Evolutionary conservation across 2,329 filamentous ascomycete species (phyloP), one percentile per base, ranked within the genome.

Genomic region (Triangularia verruculosa): DNA sequence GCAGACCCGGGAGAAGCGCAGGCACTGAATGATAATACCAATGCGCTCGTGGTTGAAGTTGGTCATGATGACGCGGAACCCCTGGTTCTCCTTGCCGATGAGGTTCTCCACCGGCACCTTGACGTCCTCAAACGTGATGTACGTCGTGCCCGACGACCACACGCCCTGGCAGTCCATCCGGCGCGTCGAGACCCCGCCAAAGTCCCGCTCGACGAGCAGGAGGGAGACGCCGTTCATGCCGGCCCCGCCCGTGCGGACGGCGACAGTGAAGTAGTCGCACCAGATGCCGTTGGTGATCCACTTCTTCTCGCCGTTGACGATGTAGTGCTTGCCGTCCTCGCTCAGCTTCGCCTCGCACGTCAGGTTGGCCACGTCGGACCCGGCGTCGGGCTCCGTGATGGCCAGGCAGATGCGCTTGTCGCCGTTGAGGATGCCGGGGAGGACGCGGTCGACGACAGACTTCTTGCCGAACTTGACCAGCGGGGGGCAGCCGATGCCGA

Each of bases 1-100:
- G 85, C 93, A 97, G 70, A 98, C 94, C 70, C 95, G 93, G 52
- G 91, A 89, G 86, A 99, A 98, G 73, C 95, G 93, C 69, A 97
- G 78, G 73, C 89, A 96, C 80, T 99, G 95, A 81, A 98, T 98
- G 80, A 98, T 93, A 78, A 99, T 98, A 67, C 95, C 95, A 71
- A 99, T 93, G 67, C 95, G 92, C 82, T 99, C 95, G 83, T 98
- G 95, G 86, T 98, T 98, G 84, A 97, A 97, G 85, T 97, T 97
- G 76, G 92, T 97, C 94, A 98, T 98, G 83, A 99, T 94, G 75
- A 96, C 93, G 80, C 93, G 92, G 87, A 99, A 99, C 43, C 95
- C 95, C 77, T 96, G 90, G 84, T 99, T 97, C 82, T 96, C 89
- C 83, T 97, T 98, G 79, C 95, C 95, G 65, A 99, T 89, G 72